Evolutionary conservation across 2,329 filamentous ascomycete genomes (phyloP).

Genomic region (Oidium heveae): DNA sequence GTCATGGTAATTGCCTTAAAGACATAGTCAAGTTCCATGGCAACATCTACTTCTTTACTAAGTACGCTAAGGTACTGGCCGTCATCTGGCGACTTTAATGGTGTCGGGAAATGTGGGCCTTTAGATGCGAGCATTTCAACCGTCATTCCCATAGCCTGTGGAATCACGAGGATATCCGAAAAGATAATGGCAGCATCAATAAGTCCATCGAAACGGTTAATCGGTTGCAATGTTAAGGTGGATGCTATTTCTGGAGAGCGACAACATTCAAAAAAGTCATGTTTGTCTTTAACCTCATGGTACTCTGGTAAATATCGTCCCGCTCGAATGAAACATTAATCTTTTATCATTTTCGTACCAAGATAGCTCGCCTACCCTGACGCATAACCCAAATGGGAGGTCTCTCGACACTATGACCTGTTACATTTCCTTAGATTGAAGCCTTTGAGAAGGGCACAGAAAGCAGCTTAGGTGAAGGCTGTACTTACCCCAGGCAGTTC

Average conservation of each 20-base stretch:
- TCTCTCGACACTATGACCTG: slow-evolving; percentile 74
- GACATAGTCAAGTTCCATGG: slow-evolving; percentile 69
- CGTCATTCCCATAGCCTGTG: slow-evolving; percentile 94
- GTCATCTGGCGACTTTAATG: slow-evolving; percentile 55
- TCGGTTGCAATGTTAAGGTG: slow-evolving; percentile 77
- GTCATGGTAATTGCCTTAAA: slow-evolving; percentile 90
- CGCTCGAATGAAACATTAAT: slow-evolving; percentile 24
- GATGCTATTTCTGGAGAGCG: slow-evolving; percentile 80
- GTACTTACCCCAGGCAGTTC: slow-evolving; percentile 55
- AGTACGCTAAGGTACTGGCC: slow-evolving; percentile 61
- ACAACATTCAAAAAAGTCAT: slow-evolving; percentile 97
- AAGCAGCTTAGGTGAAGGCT: no score
- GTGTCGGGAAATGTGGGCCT: slow-evolving; percentile 78
- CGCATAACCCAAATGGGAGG: slow-evolving; percentile 98
- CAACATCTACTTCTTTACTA: slow-evolving; percentile 56
- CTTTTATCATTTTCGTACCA: not conserved
- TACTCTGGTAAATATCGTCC: slow-evolving; percentile 96
- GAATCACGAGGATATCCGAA: slow-evolving; percentile 92
- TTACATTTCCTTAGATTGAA: not conserved
- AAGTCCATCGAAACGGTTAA: slow-evolving; percentile 73
- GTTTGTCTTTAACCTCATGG: slow-evolving; percentile 70
- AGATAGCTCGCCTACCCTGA: slow-evolving; percentile 39
- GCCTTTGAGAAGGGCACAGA: not conserved
- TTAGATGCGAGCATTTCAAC: slow-evolving; percentile 98
- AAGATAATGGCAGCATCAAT: slow-evolving; percentile 97